Evolutionary conservation across 208 protist genomes (phyloP), one percentile per base, ranked within the genome.

Genomic region (Crithidia acanthocephali): DNA sequence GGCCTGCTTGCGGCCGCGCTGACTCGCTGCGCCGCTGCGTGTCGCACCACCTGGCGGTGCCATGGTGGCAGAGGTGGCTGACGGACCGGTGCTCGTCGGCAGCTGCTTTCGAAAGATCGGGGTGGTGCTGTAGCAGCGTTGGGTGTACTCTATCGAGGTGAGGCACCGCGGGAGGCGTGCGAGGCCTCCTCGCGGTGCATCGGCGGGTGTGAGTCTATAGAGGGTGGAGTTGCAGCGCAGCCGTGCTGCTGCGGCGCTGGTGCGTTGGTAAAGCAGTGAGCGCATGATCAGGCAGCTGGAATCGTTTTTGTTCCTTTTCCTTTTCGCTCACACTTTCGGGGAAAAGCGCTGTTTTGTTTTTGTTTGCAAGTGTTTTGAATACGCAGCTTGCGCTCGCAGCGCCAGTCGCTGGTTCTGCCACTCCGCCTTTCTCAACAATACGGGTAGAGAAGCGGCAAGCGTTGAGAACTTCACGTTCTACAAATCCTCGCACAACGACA

Each of bases 81-180:
- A 48, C 8, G 71, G 45, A 15, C 71, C 72, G 9, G 56, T 53
- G 56, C 60, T 77, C 37, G 72, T 77, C 35, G 72, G 72, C 47
- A 65, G 64, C 23, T 77, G 64, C 33, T 77, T 77, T 27, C 52
- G 47, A 10, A 71, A 45, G 20, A 50, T 30, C 20, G 64, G 18
- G n/a, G 72, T 77, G 2, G 64, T 77, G 58, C 72, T 65, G 64
- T 67, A 77, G 2, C 50, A 44, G 5, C 72, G 72, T 32, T 35
- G 32, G 32, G 27, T 15, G 23, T 28, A 20, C 16, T 70, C 64
- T 77, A 76, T 70, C 30, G 48, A 44, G 15, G 64, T 2, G 27
- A 28, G 37, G 7, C 57, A 28, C 32, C 35, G 48, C 18, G 44
- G 22, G 16, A 27, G 60, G 20, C 32, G 2, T 7, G 22, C 15